Evolutionary conservation across 179 eudicot genomes (phyloP).

Genomic region (Patellifolia procumbens): DNA sequence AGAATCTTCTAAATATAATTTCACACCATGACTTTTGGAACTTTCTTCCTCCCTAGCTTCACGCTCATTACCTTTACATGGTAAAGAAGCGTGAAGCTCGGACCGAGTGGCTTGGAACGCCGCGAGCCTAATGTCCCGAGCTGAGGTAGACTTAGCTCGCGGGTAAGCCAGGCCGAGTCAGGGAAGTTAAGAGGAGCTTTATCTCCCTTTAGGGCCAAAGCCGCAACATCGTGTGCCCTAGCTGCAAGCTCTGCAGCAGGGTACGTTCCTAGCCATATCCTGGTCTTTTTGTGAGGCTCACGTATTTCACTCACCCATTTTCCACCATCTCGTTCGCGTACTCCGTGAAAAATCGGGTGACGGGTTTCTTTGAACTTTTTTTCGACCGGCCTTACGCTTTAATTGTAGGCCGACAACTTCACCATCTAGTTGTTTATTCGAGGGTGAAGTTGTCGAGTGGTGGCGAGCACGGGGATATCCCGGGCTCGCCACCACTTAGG

Average conservation of each 20-base stretch:
- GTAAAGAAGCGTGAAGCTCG: background rate
- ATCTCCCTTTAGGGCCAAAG: constrained; percentile 49
- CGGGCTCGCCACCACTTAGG: constrained; percentile 18
- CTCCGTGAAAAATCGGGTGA: constrained; percentile 53
- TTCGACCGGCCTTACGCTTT: constrained; percentile 48
- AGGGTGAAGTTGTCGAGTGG: background rate
- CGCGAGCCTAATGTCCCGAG: constrained; percentile 51
- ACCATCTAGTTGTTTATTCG: background rate
- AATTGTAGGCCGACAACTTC: background rate
- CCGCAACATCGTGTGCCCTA: constrained; percentile 63
- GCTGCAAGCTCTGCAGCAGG: constrained; percentile 58
- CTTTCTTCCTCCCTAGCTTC: constrained; percentile 5
- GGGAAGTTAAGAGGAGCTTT: constrained; percentile 49
- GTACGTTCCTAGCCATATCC: constrained; percentile 73
- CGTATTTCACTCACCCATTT: constrained; percentile 66
- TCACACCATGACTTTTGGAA: too few relatives aligned
- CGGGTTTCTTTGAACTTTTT: constrained; percentile 51
- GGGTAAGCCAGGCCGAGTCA: constrained; percentile 45
- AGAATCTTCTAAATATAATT: constrained; percentile 9
- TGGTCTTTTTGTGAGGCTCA: constrained; percentile 46
- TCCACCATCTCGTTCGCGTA: constrained; percentile 39
- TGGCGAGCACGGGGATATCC: constrained; percentile 10
- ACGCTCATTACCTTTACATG: background rate
- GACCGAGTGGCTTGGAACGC: constrained; percentile 46
- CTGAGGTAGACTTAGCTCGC: constrained; percentile 44